phyloP scores from a whole-genome alignment of 2,329 filamentous ascomycete genomes.

The Thyridium curvatum region DNA sequence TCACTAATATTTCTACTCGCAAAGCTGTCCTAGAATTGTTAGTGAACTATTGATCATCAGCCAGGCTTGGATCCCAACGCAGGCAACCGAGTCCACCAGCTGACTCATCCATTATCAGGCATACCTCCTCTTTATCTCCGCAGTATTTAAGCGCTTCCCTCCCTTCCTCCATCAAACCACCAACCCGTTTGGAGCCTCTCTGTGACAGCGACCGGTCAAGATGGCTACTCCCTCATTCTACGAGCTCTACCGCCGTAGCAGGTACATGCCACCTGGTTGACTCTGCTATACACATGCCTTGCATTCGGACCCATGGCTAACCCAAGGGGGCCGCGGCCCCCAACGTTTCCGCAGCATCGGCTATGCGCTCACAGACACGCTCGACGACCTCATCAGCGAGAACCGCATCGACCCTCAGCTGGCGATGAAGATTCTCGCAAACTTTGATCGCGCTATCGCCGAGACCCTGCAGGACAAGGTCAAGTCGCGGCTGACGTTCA shows the following conservation, averaged over 20 bases:
- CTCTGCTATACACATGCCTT: conserved; percentile 21
- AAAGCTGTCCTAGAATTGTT: too few species aligned
- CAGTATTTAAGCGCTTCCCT: conserved; percentile 15
- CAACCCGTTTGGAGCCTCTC: background rate
- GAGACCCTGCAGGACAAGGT: conserved; percentile 90
- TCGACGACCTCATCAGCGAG: conserved; percentile 92
- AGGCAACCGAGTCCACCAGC: too few species aligned
- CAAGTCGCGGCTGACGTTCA: conserved; percentile 86
- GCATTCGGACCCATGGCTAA: conserved; percentile 10
- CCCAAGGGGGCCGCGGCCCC: conserved; percentile 6
- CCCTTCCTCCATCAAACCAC: conserved; percentile 7
- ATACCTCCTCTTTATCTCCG: conserved; percentile 6
- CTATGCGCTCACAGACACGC: conserved; percentile 86
- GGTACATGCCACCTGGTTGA: conserved; percentile 50
- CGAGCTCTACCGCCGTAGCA: conserved; percentile 97
- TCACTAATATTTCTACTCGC: too few species aligned
- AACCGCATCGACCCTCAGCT: conserved; percentile 95
- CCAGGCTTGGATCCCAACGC: too few species aligned
- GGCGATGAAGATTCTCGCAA: conserved; percentile 94
- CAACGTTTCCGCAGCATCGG: conserved; percentile 62
- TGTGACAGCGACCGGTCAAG: conserved; percentile 5
- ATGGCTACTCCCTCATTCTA: conserved; percentile 57
- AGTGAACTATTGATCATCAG: too few species aligned
- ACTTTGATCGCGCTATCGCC: conserved; percentile 91
- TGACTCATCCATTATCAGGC: too few species aligned